Base-by-base conservation (phyloP, 768 basidiomycete species). In the Russula emetica region DNA sequence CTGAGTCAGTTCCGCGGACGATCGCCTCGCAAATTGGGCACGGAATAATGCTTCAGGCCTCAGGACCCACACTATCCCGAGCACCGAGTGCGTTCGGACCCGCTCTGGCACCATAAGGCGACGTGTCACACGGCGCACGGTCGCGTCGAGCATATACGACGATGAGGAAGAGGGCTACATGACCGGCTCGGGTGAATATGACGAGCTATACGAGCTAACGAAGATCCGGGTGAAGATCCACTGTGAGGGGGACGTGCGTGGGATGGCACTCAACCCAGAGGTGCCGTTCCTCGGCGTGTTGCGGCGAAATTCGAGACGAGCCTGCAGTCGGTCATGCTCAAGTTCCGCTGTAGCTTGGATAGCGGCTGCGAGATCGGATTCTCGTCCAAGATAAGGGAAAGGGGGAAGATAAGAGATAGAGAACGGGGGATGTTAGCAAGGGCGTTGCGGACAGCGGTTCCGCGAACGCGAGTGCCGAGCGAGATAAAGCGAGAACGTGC, bases 191-290 rank as follows among this genome's bases (percentile, higher is more conserved):
- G 88, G 87, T 38, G 72, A 73, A n/a, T 66, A 58, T n/a, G 85
- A 86, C 51, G 79, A 78, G 14, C 77, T 78, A 28, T 82, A 78
- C 64, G 91, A 91, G 70, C 76, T 92, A 72, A 78, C 78, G 53
- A 90, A 88, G 75, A 87, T 95, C 67, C 84, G 90, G 32, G 84
- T 96, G 72, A 95, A 93, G 92, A 78, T 96, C 28, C 89, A 94
- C 74, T 90, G 90, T 74, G 80, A 85, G 58, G 85, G 83, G 54
- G 90, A 93, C 63, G 83, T 88, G 61, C 87, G 94, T 50, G 94
- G 92, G 49, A 94, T 95, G 92, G 83, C 89, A 16, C 74, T 95
- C 47, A 76, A 82, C 11, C 83, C 88, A 0, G 83, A 84, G 28
- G 80, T 80, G n/a, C 70, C 82, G 1, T 92, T 87, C 75, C 76